These are phyloP conservation scores for Trichophyton rubrum DNA, from an alignment of 2,329 filamentous ascomycete genomes.

Conservation along the genomic window DNA sequence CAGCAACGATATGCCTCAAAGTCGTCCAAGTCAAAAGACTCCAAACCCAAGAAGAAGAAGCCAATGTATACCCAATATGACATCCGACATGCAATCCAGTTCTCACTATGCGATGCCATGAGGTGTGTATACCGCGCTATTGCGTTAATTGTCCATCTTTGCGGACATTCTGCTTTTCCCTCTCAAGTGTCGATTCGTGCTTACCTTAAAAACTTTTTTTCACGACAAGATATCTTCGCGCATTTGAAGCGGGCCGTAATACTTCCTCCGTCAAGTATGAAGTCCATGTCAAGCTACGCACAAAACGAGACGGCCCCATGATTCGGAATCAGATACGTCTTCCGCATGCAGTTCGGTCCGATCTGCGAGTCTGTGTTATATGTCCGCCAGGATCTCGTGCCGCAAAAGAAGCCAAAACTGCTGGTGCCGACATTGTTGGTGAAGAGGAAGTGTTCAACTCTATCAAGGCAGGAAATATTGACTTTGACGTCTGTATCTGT, in stretches of 20 bases:
- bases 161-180: not conserved
- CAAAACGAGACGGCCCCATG: constrained; percentile 72
- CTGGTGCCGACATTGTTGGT: constrained; percentile 72
- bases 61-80: constrained; percentile 53
- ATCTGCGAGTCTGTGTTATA: constrained; percentile 80
- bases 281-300: constrained; percentile 67
- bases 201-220: constrained; percentile 6
- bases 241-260: constrained; percentile 75
- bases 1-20: constrained; percentile 11
- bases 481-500: constrained; percentile 83
- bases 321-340: constrained; percentile 79
- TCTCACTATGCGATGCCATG: constrained; percentile 83
- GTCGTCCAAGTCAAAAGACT: constrained; percentile 2
- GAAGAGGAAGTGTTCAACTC: constrained; percentile 74
- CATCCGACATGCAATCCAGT: constrained; percentile 56
- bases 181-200: not conserved
- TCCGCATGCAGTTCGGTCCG: constrained; percentile 79
- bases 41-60: constrained; percentile 38
- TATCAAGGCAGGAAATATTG: constrained; percentile 61
- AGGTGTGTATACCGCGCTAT: constrained; percentile 36
- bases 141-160: not conserved
- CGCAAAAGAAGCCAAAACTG: constrained; percentile 59
- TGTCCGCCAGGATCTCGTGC: constrained; percentile 67
- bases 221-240: constrained; percentile 64
- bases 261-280: constrained; percentile 75